Conservation (phyloP, 176 grass and related monocot genomes). For the Phoenix dactylifera region DNA sequence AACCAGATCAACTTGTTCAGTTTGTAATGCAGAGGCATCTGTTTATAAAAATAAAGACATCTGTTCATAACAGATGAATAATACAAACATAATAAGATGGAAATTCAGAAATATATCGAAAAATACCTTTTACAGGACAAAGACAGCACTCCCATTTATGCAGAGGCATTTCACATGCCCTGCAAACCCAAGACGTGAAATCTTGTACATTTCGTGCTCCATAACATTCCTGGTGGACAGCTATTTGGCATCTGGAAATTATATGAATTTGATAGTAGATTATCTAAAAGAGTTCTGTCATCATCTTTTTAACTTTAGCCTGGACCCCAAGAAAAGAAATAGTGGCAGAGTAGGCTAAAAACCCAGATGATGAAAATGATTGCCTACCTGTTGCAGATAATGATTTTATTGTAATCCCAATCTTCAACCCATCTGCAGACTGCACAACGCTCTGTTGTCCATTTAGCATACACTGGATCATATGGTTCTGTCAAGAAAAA, state of each 20-base stretch:
- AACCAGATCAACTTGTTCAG: no score
- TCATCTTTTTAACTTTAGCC: not conserved
- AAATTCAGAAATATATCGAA: not conserved
- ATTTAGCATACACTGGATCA: constrained; percentile 66
- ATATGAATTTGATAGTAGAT: not conserved
- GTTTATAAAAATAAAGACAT: no score
- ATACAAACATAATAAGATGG: no score
- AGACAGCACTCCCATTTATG: constrained; percentile 68
- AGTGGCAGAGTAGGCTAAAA: not conserved
- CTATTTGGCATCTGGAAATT: constrained; percentile 81
- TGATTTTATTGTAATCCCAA: constrained; percentile 99
- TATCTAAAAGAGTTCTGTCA: constrained; percentile 1
- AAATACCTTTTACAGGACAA: constrained; percentile 83
- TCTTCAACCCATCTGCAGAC: constrained; percentile 97
- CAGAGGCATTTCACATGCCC: constrained; percentile 61
- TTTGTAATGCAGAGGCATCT: no score
- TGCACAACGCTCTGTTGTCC: constrained; percentile 92
- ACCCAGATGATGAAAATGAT: constrained; percentile 5
- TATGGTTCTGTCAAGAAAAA: constrained; percentile 41
- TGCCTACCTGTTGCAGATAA: constrained; percentile 84
- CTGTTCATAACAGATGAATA: no score
- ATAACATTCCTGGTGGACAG: constrained; percentile 96
- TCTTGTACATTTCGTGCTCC: constrained; percentile 52
- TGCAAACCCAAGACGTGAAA: constrained; percentile 88
- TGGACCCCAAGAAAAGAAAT: not conserved